Conservation (phyloP, 148 eudicot genomes). For the Bassia scoparia region DNA sequence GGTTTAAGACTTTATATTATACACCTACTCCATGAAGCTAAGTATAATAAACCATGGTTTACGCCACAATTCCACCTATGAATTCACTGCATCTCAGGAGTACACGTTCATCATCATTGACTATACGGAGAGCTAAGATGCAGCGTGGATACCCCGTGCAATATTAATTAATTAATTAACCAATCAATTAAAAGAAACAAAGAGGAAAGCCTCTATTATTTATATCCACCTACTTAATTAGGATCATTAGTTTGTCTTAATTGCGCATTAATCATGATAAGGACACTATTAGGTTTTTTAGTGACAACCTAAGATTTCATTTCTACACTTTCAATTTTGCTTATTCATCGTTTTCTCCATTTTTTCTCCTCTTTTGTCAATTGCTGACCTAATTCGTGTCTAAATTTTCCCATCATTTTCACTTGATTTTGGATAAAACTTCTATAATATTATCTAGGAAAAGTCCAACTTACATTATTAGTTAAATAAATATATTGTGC, state of each 20-base stretch:
- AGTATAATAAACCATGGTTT: too few relatives aligned
- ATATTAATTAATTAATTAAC: too few relatives aligned
- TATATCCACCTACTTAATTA: slow-evolving; percentile 5
- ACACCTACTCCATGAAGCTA: too few relatives aligned
- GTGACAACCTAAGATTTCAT: slow-evolving; percentile 3
- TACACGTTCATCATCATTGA: background rate
- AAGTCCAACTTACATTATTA: background rate
- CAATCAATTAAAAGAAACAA: slow-evolving; percentile 7
- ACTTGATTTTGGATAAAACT: background rate
- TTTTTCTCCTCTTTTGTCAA: background rate
- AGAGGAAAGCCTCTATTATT: background rate
- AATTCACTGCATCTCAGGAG: background rate
- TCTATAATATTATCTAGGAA: too few relatives aligned
- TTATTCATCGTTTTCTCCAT: background rate
- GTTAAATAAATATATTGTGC: too few relatives aligned
- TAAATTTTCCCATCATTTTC: background rate
- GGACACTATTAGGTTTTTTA: slow-evolving; percentile 7
- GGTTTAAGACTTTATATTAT: too few relatives aligned
- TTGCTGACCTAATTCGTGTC: background rate
- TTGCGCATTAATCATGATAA: slow-evolving; percentile 16
- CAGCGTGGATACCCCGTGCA: background rate
- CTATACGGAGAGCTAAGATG: background rate
- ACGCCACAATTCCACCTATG: too few relatives aligned
- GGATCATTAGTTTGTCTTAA: slow-evolving; percentile 21
- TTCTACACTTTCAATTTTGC: background rate